Base-by-base conservation (phyloP, 177 flowering plant species). In the Vitis hybrid region DNA sequence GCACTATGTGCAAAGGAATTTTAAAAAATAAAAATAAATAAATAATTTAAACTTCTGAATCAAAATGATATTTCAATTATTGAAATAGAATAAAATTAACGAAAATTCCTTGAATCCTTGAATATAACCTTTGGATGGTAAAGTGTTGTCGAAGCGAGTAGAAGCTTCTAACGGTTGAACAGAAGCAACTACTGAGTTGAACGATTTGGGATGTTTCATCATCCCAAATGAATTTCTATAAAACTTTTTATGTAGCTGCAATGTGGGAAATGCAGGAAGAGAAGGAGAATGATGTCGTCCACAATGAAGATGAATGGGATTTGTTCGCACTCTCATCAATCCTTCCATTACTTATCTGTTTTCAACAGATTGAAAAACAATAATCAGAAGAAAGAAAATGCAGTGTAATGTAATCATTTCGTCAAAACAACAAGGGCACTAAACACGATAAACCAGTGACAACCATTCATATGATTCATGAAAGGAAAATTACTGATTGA, bases 71-170 rank as follows among this genome's bases (percentile, higher is more conserved):
- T 70, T 39, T 39, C 39, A 26, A 70, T 6, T 26, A 52, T 9
- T 11, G 19, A 54, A 70, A 62, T 6, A 52, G 11, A 62, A 18
- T 18, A 55, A 60, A 11, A 14, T 9, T 15, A 19, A 34, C 19
- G 13, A 52, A 21, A 68, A 14, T 32, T 55, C 30, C 13, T 4
- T 1, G 12, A 48, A 50, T 9, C 11, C 1, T 49, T 4, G 4
- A 23, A 60, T 51, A 56, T 26, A 58, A 89, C 94, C 95, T 89
- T 82, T 78, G 60, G 88, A 81, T 18, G 97, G 91, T 51, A 73
- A 63, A 3, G 89, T 80, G 73, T 92, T 90, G 70, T 81, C 75
- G 45, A 80, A 80, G 39, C 14, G 79, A 10, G 70, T 23, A 1
- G 86, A 66, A 50, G 75, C 73, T 26, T 82, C 79, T 32, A 76